Evolutionary conservation across 352 stramenopile species (phyloP), one percentile per base, ranked within the genome.

Genomic region (Pythium guiyangense): DNA sequence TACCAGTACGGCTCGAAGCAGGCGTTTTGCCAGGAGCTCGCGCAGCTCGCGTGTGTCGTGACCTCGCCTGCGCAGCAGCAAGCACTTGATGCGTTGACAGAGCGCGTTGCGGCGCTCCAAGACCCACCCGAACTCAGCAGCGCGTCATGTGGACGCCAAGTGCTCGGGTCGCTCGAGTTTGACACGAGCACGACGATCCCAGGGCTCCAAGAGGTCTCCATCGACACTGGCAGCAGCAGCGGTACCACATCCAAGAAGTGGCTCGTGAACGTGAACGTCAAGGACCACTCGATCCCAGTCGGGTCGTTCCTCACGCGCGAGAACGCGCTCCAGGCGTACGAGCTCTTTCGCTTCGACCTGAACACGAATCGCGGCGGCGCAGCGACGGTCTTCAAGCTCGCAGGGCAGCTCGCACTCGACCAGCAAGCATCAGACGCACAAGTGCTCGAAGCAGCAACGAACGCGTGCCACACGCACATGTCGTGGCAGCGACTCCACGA

Each of bases 1-100:
- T 87, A 86, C 52, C 68, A 88, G 45, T 90, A 86, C 62, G 69
- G 62, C 37, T 73, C 77, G 26, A 54, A 61, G n/a, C 68, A 67
- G 22, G 74, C 77, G 8, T 88, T 88, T 54, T 56, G 64, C 40
- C 60, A 66, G 37, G 80, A 90, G 61, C 67, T 88, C 48, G 59
- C 72, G 46, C 67, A 79, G 55, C 48, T 88, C 22, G 49, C 71
- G 54, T 57, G 65, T 18, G 55, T 74, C 5, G 54, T 71, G 1
- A 53, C 60, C 26, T 49, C 58, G 0, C 29, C 56, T 1, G 59
- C 69, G 42, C 66, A 67, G 51, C 63, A 74, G 29, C 60, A 55
- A 14, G 63, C 52, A 46, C 58, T 78, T 0, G 34, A 67, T 42
- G 55, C 58, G 42, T 31, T 63, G 22, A 25, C 20, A 4, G 57